These are phyloP conservation scores for Tripterygium wilfordii DNA, from an alignment of 177 flowering plant species.

Conservation along the genomic window DNA sequence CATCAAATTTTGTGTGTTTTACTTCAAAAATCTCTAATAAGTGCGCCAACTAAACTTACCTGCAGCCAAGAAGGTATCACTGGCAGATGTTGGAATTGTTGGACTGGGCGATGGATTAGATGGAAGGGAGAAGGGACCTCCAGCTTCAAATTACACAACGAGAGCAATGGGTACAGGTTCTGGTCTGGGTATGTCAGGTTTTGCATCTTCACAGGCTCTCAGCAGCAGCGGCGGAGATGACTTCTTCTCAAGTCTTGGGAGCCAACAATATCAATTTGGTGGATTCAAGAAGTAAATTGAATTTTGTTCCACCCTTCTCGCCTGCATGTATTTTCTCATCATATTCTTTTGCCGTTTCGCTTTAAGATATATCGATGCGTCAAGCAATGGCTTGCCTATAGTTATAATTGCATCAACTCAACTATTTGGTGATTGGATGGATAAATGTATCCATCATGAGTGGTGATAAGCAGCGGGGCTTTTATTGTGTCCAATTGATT, in stretches of 20 bases:
- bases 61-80: slow-evolving; percentile 80
- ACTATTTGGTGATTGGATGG: too few species aligned
- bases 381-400: too few species aligned
- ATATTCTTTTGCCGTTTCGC: slow-evolving; percentile 15
- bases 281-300: slow-evolving; percentile 23
- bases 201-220: slow-evolving; percentile 21
- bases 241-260: slow-evolving; percentile 42
- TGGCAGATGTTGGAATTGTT: slow-evolving; percentile 84
- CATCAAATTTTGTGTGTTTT: too few species aligned
- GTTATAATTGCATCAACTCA: too few species aligned
- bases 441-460: too few species aligned
- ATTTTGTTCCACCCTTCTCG: not conserved
- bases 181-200: slow-evolving; percentile 50
- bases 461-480: too few species aligned
- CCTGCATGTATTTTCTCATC: not conserved
- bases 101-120: slow-evolving; percentile 58
- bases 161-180: slow-evolving; percentile 78
- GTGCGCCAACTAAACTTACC: slow-evolving; percentile 1
- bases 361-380: not conserved
- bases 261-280: slow-evolving; percentile 34
- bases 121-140: slow-evolving; percentile 60
- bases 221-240: slow-evolving; percentile 22
- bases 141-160: slow-evolving; percentile 64
- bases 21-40: too few species aligned
- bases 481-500: too few species aligned